Conservation (phyloP, 2,329 filamentous ascomycete genomes). For the Teratosphaeria epicoccoides region DNA sequence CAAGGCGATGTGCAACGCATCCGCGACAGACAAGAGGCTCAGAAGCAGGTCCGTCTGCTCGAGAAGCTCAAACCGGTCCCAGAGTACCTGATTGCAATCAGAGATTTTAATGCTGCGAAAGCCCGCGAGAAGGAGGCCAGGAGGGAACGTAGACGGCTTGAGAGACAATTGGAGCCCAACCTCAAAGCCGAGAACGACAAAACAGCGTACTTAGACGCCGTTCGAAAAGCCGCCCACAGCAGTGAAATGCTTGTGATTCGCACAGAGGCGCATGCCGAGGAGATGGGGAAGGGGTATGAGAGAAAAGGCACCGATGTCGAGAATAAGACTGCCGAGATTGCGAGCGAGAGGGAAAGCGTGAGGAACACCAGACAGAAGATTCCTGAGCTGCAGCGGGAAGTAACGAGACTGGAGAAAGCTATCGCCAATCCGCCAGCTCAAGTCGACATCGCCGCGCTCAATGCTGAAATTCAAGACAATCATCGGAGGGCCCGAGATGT, state of each 20-base stretch:
- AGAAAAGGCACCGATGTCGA: slow-evolving; percentile 29
- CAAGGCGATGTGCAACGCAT: slow-evolving; percentile 75
- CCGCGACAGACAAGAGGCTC: slow-evolving; percentile 60
- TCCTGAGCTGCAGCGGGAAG: slow-evolving; percentile 32
- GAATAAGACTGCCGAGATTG: slow-evolving; percentile 27
- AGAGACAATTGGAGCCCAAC: slow-evolving; percentile 55
- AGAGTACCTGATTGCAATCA: slow-evolving; percentile 49
- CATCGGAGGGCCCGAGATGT: slow-evolving; percentile 36
- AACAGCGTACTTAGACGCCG: slow-evolving; percentile 50
- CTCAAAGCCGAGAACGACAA: slow-evolving; percentile 60
- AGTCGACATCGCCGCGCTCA: slow-evolving; percentile 61
- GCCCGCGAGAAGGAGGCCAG: slow-evolving; percentile 44
- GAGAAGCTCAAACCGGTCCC: slow-evolving; percentile 56
- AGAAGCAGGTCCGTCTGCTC: slow-evolving; percentile 54
- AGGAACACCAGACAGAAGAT: slow-evolving; percentile 26
- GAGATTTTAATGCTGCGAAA: slow-evolving; percentile 43
- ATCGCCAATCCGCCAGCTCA: slow-evolving; percentile 52
- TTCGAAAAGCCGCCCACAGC: slow-evolving; percentile 46
- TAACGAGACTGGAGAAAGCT: slow-evolving; percentile 54
- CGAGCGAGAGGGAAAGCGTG: slow-evolving; percentile 32
- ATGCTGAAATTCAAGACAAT: slow-evolving; percentile 58
- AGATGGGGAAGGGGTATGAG: slow-evolving; percentile 24
- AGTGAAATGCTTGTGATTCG: slow-evolving; percentile 46
- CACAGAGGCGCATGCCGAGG: slow-evolving; percentile 43
- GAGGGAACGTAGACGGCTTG: slow-evolving; percentile 48